Evolutionary conservation across 176 grass and related monocot species (phyloP), one percentile per base, ranked within the genome.

Genomic region (Neostapfia colusana): DNA sequence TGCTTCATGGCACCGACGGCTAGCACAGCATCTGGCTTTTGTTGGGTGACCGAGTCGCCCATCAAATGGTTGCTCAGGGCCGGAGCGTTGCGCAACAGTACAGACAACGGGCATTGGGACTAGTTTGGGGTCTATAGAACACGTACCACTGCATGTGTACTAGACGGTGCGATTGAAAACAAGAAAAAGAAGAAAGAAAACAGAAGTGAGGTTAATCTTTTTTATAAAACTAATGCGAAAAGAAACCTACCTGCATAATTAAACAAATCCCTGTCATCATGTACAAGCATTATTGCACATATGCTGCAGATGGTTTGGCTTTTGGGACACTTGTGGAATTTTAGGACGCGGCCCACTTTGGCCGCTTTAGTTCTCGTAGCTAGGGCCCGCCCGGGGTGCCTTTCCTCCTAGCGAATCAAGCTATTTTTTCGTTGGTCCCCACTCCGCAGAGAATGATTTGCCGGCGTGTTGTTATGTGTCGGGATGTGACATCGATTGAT

Each of bases 271-370:
- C 25, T 46, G 31, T 39, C 8, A 25, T 26, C n/a, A 1, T 17
- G 5, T 20, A 53, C 6, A 41, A 41, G 13, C 15, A 50, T 54
- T 10, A n/a, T n/a, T n/a, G n/a, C 60, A 75, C 70, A 72, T n/a
- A 45, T 74, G 69, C 28, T 80, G 76, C 73, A 49, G 49, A 49
- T 67, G 50, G 80, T 79, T 87, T 83, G 80, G 80, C 85, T 83
- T 83, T 88, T 69, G 80, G 80, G 80, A 60, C 80, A 46, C 85
- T 83, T 67, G 73, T 50, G 38, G 80, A 74, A 83, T 78, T 79
- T 73, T 46, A 69, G 79, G 56, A 69, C 80, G 80, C 80, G 60
- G 68, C 80, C 69, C 80, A 79, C 85, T 83, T 72, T 79, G 85
- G 74, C 74, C 53, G 74, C 85, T 68, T 79, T 62, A 8, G 53